Evolutionary conservation across 192 early-diverging fungal species (phyloP).

Genomic region (Entophlyctis luteolus): DNA sequence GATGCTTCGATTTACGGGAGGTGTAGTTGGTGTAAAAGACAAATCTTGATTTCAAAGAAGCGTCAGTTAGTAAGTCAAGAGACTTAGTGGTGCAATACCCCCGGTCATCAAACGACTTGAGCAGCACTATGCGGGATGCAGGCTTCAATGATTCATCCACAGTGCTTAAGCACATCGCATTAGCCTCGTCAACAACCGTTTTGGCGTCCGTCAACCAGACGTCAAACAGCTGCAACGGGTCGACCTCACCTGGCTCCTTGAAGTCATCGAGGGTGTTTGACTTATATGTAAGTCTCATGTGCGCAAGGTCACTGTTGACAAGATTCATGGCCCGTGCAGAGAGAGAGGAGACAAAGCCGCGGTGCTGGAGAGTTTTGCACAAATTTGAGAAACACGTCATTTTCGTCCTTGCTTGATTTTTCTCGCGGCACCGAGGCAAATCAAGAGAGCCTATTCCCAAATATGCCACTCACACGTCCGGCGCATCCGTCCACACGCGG

Average conservation of each 20-base stretch:
- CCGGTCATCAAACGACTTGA: slow-evolving; percentile 45
- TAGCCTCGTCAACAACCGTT: slow-evolving; percentile 36
- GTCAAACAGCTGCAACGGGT: slow-evolving; percentile 46
- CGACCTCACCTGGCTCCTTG: neutral
- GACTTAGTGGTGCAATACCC: slow-evolving; percentile 17
- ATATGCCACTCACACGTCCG: neutral
- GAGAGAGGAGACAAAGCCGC: neutral
- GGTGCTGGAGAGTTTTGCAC: neutral
- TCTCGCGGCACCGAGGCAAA: neutral
- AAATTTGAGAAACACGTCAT: neutral
- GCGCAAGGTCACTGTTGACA: slow-evolving; percentile 4
- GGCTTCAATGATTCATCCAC: slow-evolving; percentile 21
- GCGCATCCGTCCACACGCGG: no score
- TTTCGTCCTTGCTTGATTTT: neutral
- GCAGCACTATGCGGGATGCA: slow-evolving; percentile 43
- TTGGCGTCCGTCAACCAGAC: slow-evolving; percentile 43
- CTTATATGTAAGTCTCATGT: slow-evolving; percentile 19
- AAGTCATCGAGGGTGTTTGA: slow-evolving; percentile 8
- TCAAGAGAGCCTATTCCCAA: neutral
- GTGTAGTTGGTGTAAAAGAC: slow-evolving; percentile 56
- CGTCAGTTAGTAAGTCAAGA: neutral
- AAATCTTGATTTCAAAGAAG: slow-evolving; percentile 37
- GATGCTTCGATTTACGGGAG: slow-evolving; percentile 45
- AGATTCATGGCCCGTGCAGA: neutral
- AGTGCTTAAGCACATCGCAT: slow-evolving; percentile 51